A percentile compares a stretch with the other conserved stretches of the same genome.
phyloP scores from a whole-genome alignment of 2,329 filamentous ascomycete genomes.

The Pseudonectria foliicola region DNA sequence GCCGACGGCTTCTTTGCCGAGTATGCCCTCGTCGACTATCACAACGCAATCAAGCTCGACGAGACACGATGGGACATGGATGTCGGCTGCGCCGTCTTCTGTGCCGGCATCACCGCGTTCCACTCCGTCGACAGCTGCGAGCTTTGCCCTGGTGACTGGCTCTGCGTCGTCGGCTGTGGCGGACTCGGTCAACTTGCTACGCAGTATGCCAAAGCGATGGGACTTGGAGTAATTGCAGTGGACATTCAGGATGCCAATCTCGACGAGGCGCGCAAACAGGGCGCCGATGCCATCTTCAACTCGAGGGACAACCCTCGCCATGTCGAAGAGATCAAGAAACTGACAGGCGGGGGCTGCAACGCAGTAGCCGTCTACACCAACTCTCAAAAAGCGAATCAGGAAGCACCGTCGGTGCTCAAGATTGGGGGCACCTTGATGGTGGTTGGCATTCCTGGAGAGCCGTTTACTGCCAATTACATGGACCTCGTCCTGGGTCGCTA shows the following conservation, averaged over 20 bases:
- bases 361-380: constrained; percentile 35
- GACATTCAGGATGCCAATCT: constrained; percentile 37
- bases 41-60: constrained; percentile 35
- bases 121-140: constrained; percentile 31
- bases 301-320: constrained; percentile 31
- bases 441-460: constrained; percentile 32
- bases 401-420: constrained; percentile 28
- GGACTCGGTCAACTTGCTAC: constrained; percentile 39
- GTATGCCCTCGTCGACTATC: constrained; percentile 38
- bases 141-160: constrained; percentile 29
- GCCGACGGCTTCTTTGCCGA: constrained; percentile 40
- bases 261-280: constrained; percentile 29
- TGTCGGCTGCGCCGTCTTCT: constrained; percentile 36
- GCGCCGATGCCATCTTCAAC: constrained; percentile 37
- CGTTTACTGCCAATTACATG: constrained; percentile 29
- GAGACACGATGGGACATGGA: constrained; percentile 18
- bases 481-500: constrained; percentile 33
- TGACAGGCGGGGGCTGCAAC: constrained; percentile 33
- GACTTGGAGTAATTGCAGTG: constrained; percentile 34
- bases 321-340: constrained; percentile 31
- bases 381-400: constrained; percentile 13
- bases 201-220: constrained; percentile 40
- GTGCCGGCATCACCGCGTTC: constrained; percentile 42
- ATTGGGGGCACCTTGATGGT: constrained; percentile 35
- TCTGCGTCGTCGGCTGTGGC: constrained; percentile 37